These are phyloP conservation scores for Wallacemonas sp. DNA, from an alignment of 208 protist species.

Conservation along the genomic window DNA sequence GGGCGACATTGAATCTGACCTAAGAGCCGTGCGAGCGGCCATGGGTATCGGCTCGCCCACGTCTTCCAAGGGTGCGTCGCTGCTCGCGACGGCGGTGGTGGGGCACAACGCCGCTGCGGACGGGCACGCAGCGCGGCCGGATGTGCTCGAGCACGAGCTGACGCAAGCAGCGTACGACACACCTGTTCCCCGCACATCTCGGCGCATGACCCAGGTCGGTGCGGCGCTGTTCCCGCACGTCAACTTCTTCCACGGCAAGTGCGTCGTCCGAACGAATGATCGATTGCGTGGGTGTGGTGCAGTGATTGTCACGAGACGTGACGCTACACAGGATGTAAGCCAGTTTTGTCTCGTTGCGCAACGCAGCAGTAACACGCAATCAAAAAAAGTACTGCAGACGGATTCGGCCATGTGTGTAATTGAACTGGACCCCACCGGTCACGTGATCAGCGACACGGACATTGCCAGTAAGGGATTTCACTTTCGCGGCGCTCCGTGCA, in stretches of 20 bases:
- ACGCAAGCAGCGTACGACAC: constrained; percentile 3
- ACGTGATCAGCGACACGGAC: constrained; percentile 41
- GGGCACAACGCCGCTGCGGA: too few relatives aligned
- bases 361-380: constrained; percentile 29
- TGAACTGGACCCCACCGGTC: constrained; percentile 6
- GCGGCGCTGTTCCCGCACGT: neutral
- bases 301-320: neutral
- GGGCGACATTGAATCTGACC: constrained; percentile 39
- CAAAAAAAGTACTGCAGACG: constrained; percentile 23
- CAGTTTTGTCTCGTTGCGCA: constrained; percentile 34
- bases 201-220: neutral
- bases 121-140: too few relatives aligned
- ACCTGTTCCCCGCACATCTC: neutral
- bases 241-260: constrained; percentile 16
- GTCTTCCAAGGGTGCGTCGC: neutral
- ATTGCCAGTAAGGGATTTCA: constrained; percentile 52
- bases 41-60: neutral
- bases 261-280: constrained; percentile 23
- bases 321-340: neutral
- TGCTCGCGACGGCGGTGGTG: too few relatives aligned
- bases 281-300: constrained; percentile 15
- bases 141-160: neutral
- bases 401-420: constrained; percentile 45
- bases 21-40: constrained; percentile 22
- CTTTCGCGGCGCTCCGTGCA: constrained; percentile 37